Percentiles rank a stretch among this genome's conserved stretches.
These are phyloP conservation scores for Proliferodiscus dingleyae DNA, from an alignment of 2,329 filamentous ascomycete genomes.

Conservation along the genomic window DNA sequence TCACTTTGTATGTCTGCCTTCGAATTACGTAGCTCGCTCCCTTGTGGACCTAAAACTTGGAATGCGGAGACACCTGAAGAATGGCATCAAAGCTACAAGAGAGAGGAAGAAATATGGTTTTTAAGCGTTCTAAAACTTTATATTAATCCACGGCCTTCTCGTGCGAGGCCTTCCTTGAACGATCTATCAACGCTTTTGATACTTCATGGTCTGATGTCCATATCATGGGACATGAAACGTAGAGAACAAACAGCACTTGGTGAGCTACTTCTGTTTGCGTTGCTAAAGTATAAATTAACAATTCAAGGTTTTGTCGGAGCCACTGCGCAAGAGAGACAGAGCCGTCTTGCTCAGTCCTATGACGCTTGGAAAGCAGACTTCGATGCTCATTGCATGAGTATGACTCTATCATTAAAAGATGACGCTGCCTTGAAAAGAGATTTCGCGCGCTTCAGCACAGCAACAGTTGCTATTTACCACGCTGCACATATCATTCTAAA, in stretches of 20 bases:
- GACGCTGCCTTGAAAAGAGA: slow-evolving; percentile 31
- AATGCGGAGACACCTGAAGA: slow-evolving; percentile 49
- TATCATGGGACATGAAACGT: slow-evolving; percentile 57
- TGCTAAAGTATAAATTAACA: slow-evolving; percentile 13
- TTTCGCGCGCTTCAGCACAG: slow-evolving; percentile 44
- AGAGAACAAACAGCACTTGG: slow-evolving; percentile 57
- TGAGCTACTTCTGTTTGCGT: slow-evolving; percentile 25
- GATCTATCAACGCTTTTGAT: slow-evolving; percentile 49
- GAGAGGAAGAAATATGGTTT: slow-evolving; percentile 39
- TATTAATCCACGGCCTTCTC: slow-evolving; percentile 39
- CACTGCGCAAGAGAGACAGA: slow-evolving; percentile 35
- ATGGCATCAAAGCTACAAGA: slow-evolving; percentile 35
- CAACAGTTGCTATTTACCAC: slow-evolving; percentile 53
- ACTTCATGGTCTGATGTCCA: slow-evolving; percentile 58
- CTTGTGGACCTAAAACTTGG: slow-evolving; percentile 51
- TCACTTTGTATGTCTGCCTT: slow-evolving; percentile 63
- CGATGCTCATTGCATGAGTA: slow-evolving; percentile 43
- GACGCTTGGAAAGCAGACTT: slow-evolving; percentile 55
- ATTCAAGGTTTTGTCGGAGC: slow-evolving; percentile 8
- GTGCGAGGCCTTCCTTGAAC: slow-evolving; percentile 40
- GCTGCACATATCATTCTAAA: slow-evolving; percentile 52
- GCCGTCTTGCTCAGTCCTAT: slow-evolving; percentile 48
- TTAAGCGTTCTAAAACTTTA: slow-evolving; percentile 52
- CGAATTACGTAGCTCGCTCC: slow-evolving; percentile 52
- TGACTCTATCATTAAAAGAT: slow-evolving; percentile 31